Evolutionary conservation across 148 eudicot species (phyloP).

Genomic region (Mesembryanthemum crystallinum): DNA sequence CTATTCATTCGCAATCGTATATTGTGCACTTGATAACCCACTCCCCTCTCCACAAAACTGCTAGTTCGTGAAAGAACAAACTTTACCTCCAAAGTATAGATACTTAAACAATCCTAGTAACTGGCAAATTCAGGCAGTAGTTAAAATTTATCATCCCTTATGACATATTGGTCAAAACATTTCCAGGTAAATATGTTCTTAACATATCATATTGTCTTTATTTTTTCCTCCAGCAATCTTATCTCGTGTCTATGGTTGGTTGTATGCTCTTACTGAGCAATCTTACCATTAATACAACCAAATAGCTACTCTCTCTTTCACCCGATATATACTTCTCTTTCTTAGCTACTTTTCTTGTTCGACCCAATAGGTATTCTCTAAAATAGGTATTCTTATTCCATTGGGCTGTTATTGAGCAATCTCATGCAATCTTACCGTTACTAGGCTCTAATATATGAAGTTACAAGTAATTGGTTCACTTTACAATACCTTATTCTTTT

Average conservation of each 20-base stretch:
- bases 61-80: background rate
- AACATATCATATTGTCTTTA: background rate
- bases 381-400: no score
- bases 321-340: no score
- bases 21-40: background rate
- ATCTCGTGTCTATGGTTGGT: no score
- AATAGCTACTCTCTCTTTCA: no score
- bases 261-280: background rate
- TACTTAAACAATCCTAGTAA: background rate
- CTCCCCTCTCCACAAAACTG: background rate
- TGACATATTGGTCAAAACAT: no score
- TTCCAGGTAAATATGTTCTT: background rate
- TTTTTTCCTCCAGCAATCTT: background rate
- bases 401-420: no score
- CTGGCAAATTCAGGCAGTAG: background rate
- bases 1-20: background rate
- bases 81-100: background rate
- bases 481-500: no score
- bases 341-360: no score
- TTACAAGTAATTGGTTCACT: no score
- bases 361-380: no score
- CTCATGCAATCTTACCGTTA: no score
- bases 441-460: no score
- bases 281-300: background rate
- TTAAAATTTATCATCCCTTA: background rate